Evolutionary conservation across 2,329 filamentous ascomycete genomes (phyloP), one percentile per base, ranked within the genome.

Genomic region (Colletotrichum cordylinicola): DNA sequence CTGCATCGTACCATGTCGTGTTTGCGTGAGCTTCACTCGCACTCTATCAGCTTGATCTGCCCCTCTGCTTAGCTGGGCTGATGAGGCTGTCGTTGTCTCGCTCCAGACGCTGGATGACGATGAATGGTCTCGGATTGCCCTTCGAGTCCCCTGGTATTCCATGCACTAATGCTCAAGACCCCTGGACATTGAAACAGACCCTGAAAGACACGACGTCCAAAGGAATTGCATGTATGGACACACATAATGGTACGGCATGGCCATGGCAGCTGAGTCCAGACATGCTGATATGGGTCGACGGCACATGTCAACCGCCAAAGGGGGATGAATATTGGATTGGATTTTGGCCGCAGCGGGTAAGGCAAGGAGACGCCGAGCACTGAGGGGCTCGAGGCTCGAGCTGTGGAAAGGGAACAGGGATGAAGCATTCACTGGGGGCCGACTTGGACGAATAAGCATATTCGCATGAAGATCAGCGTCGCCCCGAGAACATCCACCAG

Each of bases 391-490:
- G 61, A 55, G 55, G 31, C 24, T 29, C 24, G 37, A 52, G 33
- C 39, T 15, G 37, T 13, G 33, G 48, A 6, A 56, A 21, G 56
- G 48, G 13, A 56, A 18, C 72, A 66, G 39, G 72, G 68, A 72
- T 74, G 31, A 29, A 55, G 52, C 31, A 27, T 27, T 52, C 66
- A 18, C 35, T 8, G 35, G 37, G n/a, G 21, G 35, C 66, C 37
- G 67, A 56, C 35, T 52, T 43, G 48, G 67, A 52, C 72, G 70
- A 74, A 74, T 70, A 60, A 66, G 58, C 72, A 37, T 61, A 72
- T 21, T 16, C 55, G 72, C 69, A 67, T 67, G 61, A 62, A 62
- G 29, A 56, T 31, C 61, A 62, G 72, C 39, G 68, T 67, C 72
- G 66, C 55, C 37, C 55, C 37, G 21, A 61, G 37, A 31, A 27